Conservation (phyloP, 2,329 filamentous ascomycete species). For the Chalaropsis ovoidea region DNA sequence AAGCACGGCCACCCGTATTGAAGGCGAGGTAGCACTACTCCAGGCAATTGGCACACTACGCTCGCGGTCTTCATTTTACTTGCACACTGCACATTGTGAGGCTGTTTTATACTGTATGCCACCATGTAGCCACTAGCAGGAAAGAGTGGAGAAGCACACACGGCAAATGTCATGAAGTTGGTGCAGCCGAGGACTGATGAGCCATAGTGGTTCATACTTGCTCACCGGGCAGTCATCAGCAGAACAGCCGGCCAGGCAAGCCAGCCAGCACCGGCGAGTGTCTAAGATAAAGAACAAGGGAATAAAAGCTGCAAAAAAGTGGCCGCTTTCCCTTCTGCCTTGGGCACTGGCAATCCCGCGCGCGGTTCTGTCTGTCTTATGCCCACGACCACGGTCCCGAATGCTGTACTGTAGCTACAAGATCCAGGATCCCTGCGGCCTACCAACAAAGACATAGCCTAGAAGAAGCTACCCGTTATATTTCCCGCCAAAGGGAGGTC, state of each 20-base stretch:
- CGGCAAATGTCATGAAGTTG: conserved; percentile 9
- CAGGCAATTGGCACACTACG: too few relatives aligned
- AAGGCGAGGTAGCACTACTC: too few relatives aligned
- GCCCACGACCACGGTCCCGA: too few relatives aligned
- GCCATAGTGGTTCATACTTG: not conserved
- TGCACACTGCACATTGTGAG: too few relatives aligned
- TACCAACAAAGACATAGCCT: not conserved
- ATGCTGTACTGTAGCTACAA: not conserved
- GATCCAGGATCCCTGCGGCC: not conserved
- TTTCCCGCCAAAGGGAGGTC: not conserved
- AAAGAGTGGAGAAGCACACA: not conserved
- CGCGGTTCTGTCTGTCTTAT: too few relatives aligned
- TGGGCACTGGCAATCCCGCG: too few relatives aligned
- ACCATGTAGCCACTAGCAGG: not conserved
- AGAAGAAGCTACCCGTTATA: not conserved
- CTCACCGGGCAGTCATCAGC: not conserved
- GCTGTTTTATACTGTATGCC: too few relatives aligned
- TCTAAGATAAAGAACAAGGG: not conserved
- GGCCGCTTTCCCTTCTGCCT: too few relatives aligned
- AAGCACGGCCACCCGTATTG: too few relatives aligned
- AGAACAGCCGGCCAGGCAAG: not conserved
- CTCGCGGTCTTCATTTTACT: too few relatives aligned
- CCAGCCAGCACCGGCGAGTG: not conserved
- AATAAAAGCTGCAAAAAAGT: not conserved
- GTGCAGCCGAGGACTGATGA: not conserved